Conservation (phyloP, 2,329 filamentous ascomycete species). For the Geoglossum cookeanum region DNA sequence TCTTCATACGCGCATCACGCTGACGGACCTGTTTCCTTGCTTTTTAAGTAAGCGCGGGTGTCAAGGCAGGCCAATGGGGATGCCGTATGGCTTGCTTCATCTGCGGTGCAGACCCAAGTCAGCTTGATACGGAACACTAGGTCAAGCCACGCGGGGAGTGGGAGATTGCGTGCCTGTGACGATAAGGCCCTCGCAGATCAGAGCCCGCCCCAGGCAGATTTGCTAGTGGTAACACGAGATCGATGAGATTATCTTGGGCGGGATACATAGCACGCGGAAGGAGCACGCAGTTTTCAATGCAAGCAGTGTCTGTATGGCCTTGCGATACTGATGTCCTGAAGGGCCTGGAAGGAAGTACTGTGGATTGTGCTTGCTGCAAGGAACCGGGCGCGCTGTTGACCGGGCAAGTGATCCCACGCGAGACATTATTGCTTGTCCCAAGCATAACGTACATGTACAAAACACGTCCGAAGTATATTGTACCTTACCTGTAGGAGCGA, state of each 20-base stretch:
- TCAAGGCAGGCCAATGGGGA: background rate
- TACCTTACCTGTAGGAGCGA: background rate
- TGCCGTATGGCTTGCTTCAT: background rate
- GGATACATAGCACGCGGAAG: background rate
- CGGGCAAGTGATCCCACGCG: background rate
- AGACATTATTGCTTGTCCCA: background rate
- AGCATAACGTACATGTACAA: background rate
- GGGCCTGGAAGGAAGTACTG: background rate
- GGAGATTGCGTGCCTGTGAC: constrained; percentile 1
- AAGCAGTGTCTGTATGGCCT: background rate
- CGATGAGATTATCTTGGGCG: background rate
- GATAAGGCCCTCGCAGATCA: constrained; percentile 1
- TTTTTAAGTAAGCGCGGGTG: background rate
- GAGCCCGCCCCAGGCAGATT: background rate
- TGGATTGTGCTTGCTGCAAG: background rate
- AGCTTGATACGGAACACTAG: background rate
- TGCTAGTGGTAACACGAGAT: background rate
- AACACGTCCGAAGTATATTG: background rate
- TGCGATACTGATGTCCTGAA: background rate
- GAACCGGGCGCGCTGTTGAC: background rate
- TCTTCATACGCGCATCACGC: background rate
- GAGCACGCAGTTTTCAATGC: background rate
- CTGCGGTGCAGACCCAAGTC: background rate
- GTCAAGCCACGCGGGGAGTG: background rate
- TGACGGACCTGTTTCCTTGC: background rate